Conservation (phyloP, 768 basidiomycete genomes). For the Calvatia gigantea region DNA sequence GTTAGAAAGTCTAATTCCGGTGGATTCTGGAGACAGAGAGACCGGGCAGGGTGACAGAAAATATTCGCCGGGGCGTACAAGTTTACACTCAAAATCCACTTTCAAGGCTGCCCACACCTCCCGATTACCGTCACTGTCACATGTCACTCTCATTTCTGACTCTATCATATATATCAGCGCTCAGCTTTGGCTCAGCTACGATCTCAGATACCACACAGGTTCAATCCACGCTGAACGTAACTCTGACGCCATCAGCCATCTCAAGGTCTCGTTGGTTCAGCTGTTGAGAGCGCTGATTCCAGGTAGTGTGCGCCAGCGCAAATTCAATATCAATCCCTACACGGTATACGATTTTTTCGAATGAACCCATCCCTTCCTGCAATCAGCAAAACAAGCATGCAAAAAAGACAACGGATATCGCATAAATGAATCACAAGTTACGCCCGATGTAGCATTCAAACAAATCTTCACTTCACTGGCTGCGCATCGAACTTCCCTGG, state of each 20-base stretch:
- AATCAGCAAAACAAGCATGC: no score
- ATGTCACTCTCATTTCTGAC: background rate
- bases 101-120: background rate
- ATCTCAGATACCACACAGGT: no score
- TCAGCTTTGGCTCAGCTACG: no score
- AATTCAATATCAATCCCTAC: background rate
- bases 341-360: no score
- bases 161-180: no score
- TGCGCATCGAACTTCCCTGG: background rate
- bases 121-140: background rate
- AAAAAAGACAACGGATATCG: background rate
- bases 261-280: conserved; percentile 6
- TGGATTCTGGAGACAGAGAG: background rate
- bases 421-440: background rate
- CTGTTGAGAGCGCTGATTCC: conserved; percentile 12
- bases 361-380: no score
- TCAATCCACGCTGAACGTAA: no score
- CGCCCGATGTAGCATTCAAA: background rate
- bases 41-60: background rate
- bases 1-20: background rate
- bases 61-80: background rate
- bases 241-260: no score
- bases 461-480: background rate
- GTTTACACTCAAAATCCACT: background rate
- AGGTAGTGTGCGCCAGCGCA: no score